phyloP scores from a whole-genome alignment of 306 rosid genomes.

The Citrullus colocynthis region DNA sequence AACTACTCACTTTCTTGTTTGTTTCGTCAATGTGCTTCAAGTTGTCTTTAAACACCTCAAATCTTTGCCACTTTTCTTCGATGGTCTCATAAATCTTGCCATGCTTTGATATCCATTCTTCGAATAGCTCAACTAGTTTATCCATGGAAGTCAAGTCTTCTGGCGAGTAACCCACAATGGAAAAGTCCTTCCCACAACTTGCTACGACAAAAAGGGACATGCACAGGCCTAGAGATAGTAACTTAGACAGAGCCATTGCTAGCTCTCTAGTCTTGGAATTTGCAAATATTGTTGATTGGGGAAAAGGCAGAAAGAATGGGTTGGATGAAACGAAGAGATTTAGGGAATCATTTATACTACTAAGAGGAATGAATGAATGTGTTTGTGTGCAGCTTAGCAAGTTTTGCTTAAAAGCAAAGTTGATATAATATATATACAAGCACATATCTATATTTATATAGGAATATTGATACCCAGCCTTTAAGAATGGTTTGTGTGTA shows the following conservation, averaged over 20 bases:
- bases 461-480: constrained; percentile 19
- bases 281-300: neutral
- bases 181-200: constrained; percentile 28
- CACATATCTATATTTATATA: too few relatives aligned
- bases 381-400: neutral
- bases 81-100: constrained; percentile 35
- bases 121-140: constrained; percentile 43
- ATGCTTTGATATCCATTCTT: constrained; percentile 52
- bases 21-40: constrained; percentile 45
- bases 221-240: constrained; percentile 21
- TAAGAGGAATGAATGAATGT: neutral
- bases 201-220: constrained; percentile 12
- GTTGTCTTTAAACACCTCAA: constrained; percentile 56
- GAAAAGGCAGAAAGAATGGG: neutral
- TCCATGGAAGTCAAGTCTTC: constrained; percentile 52
- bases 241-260: constrained; percentile 30
- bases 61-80: constrained; percentile 54
- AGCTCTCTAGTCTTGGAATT: neutral
- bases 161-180: constrained; percentile 50
- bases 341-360: constrained; percentile 17
- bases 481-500: constrained; percentile 28
- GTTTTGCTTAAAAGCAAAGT: constrained; percentile 44
- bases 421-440: neutral
- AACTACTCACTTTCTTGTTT: constrained; percentile 35
- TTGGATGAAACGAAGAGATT: constrained; percentile 1